A percentile compares a stretch with the other conserved stretches of the same genome.
Evolutionary conservation across 2,329 filamentous ascomycete species (phyloP).

Genomic region (Magnaporthiopsis poae): DNA sequence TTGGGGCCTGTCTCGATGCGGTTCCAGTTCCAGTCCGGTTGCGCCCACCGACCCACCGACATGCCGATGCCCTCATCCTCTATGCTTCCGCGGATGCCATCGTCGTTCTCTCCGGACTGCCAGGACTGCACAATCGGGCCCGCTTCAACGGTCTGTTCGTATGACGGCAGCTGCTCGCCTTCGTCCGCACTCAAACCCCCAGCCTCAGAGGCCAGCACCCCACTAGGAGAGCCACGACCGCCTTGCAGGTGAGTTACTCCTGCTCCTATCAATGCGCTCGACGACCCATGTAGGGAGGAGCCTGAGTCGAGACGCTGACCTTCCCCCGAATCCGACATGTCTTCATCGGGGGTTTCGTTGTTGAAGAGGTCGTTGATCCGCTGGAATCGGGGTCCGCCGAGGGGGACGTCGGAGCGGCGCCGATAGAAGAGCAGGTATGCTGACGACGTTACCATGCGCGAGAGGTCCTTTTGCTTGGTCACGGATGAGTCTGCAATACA

Average conservation of each 20-base stretch:
- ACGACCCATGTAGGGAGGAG: slow-evolving; percentile 83
- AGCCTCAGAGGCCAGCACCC: slow-evolving; percentile 11
- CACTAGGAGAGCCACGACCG: slow-evolving; percentile 49
- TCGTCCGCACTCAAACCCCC: slow-evolving; percentile 16
- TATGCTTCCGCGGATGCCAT: slow-evolving; percentile 31
- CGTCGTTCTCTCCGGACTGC: slow-evolving; percentile 13
- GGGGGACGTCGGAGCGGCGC: slow-evolving; percentile 62
- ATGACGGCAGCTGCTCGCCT: slow-evolving; percentile 21
- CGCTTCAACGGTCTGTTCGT: slow-evolving; percentile 13
- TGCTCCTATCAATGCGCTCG: slow-evolving; percentile 73
- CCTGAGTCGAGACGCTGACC: slow-evolving; percentile 71
- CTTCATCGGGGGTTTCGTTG: slow-evolving; percentile 38
- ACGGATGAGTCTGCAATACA: slow-evolving; percentile 59
- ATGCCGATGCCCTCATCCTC: slow-evolving; percentile 20
- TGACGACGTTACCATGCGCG: slow-evolving; percentile 58
- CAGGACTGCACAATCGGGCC: slow-evolving; percentile 7
- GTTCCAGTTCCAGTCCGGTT: slow-evolving; percentile 5
- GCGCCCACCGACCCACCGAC: neutral
- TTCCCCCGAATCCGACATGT: slow-evolving; percentile 57
- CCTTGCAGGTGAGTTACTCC: slow-evolving; percentile 61
- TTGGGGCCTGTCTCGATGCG: neutral
- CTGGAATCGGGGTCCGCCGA: slow-evolving; percentile 69
- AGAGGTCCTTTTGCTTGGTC: slow-evolving; percentile 47
- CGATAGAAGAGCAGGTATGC: slow-evolving; percentile 96
- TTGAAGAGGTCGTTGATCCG: slow-evolving; percentile 50